Base-by-base conservation (phyloP, 2,329 filamentous ascomycete genomes). In the Huntiella omanensis region DNA sequence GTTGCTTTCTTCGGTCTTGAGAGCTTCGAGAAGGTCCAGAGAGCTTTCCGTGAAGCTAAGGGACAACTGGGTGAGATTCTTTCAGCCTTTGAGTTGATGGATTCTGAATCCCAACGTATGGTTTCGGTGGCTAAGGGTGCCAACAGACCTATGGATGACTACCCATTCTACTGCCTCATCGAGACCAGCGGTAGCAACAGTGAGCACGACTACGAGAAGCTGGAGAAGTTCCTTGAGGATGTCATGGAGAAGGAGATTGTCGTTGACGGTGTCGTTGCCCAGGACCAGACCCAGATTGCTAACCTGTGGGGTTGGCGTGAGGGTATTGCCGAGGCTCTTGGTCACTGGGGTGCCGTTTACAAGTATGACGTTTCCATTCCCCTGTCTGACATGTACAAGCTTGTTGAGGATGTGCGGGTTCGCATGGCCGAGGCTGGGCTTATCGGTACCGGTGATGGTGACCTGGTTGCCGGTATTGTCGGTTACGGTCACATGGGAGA, bases 401-500 rank as follows among this genome's bases (percentile, higher is more conserved):
- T 98, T 28, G 91, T 98, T 28, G 83, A 91, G 53, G 91, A 96
- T 55, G 81, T 79, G 16, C 73, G 80, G 52, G 75, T 74, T 45
- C 77, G 78, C 45, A 71, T 98, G 53, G 69, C 71, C 1, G 70
- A 77, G 46, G 78, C 79, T 32, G 85, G 86, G 1, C 70, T 96
- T 2, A 69, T 93, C 36, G 82, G 84, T 45, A 78, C 84, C 39
- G 75, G 78, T 4, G 75, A 82, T 47, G 33, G 48, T 15, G 45
- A 48, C 13, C 35, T 49, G 10, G 87, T 92, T 4, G 73, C 92
- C 1, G 82, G 80, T 49, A 87, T 95, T n/a, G 76, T 95, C 15
- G 91, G 91, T 15, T 98, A 95, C 58, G 91, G 91, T 33, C 91
- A 98, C 61, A 96, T 98, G 87, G 92, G 91, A 35, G 91, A 98